Base-by-base conservation (phyloP, 495 filamentous ascomycete genomes). In the Bacidia gigantensis region DNA sequence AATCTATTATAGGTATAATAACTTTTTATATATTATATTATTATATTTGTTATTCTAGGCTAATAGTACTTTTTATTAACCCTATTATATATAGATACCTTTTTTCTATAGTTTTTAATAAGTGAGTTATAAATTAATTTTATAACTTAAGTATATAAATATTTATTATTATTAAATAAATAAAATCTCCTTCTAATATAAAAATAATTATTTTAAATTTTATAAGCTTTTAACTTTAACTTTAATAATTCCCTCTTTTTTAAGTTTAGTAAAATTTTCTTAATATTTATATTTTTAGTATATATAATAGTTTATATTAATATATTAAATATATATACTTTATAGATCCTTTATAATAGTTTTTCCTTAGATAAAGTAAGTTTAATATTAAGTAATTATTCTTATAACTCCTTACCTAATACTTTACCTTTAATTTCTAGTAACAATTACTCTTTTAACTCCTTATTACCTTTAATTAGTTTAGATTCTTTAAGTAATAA, bases 1-100 rank as follows among this genome's bases (percentile, higher is more conserved):
- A 49, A 26, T 26, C 17, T 11, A 9, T 49, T 49, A 49, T 49
- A 49, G n/a, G n/a, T 49, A 26, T 49, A 49, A 29, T 29, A 2
- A 21, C 17, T 49, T 3, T 49, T 49, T 29, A 49, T 51, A 51
- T 29, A 7, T 3, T 2, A 49, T 23, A 2, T 2, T 42, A 42
- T 42, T 3, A 7, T 3, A 41, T 51, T 2, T 3, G 9, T 51
- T 26, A 51, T 51, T 41, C 25, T 10, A 41, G 18, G 20, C 20
- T n/a, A 41, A 51, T 43, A 22, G 42, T 24, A 41, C 3, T 51
- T 3, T 42, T 41, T 12, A 41, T 24, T 42, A 51, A 40, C 9
- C 21, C 35, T 2, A n/a, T 41, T 51, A 51, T 51, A 51, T 2
- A 29, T 29, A 49, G 32, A 2, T 9, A n/a, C n/a, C 2, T 2